Percentiles rank a stretch among this genome's conserved stretches.
These are phyloP conservation scores for Dendrobium chrysotoxum DNA, from an alignment of 106 monocot species.

Conservation along the genomic window DNA sequence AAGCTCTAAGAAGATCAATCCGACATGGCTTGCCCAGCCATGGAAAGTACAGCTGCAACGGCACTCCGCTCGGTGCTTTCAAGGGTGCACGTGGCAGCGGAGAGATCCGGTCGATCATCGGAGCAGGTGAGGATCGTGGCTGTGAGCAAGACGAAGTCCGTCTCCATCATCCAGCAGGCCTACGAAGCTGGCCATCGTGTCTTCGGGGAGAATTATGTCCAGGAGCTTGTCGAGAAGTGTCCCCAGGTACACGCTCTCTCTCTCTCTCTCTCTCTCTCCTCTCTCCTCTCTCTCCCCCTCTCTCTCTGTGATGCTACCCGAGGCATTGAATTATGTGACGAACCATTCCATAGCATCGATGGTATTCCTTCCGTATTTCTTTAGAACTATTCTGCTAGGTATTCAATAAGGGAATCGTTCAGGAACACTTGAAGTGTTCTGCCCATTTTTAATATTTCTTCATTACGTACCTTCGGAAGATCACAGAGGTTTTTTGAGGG, in stretches of 20 bases:
- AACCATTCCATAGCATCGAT: too few relatives aligned
- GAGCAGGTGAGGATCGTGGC: constrained; percentile 54
- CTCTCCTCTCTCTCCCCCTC: background rate
- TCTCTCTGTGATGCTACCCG: background rate
- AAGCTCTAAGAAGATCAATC: too few relatives aligned
- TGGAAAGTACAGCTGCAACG: constrained; percentile 36
- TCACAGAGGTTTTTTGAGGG: too few relatives aligned
- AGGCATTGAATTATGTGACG: background rate
- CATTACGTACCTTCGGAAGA: too few relatives aligned
- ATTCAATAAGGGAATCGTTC: too few relatives aligned
- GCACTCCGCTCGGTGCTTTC: constrained; percentile 52
- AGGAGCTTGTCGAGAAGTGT: constrained; percentile 62
- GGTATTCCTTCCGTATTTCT: too few relatives aligned
- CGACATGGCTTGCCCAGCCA: constrained; percentile 14
- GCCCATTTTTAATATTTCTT: too few relatives aligned
- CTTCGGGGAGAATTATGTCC: constrained; percentile 74
- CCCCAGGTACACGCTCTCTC: constrained; percentile 35
- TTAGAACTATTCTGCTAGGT: too few relatives aligned
- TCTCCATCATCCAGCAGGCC: constrained; percentile 35
- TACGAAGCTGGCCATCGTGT: constrained; percentile 64
- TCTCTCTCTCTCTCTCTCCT: background rate
- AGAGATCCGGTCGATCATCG: constrained; percentile 35
- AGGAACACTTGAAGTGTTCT: too few relatives aligned
- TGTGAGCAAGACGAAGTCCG: constrained; percentile 71
- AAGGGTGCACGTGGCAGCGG: constrained; percentile 52